Evolutionary conservation across 2,329 filamentous ascomycete species (phyloP), one percentile per base, ranked within the genome.

Genomic region (Epichloe bromicola): DNA sequence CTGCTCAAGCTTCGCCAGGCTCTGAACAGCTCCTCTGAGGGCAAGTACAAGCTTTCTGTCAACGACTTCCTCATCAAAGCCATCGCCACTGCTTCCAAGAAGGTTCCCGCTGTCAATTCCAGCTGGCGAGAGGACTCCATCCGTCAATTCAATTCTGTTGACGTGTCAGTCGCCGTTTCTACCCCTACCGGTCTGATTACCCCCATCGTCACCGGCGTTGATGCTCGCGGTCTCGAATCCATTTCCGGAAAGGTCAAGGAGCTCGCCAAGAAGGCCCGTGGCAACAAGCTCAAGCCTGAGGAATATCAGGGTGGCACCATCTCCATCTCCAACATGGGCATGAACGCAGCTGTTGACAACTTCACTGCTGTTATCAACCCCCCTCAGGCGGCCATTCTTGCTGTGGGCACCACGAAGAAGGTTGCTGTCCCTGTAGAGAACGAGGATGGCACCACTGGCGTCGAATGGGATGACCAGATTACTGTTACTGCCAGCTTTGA

Each of bases 261-360:
- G 65, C 86, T 98, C 51, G 90, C 90, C 67, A 95, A 95, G 82
- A 88, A 88, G 68, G 93, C 93, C 56, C 83, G 89, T 55, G 93
- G 97, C 61, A 87, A 88, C 74, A 98, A 97, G 83, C 86, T 98
- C 63, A 97, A 97, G 85, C 93, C 93, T 46, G 91, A 98, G 71
- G 90, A 98, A 74, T 98, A 95, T 82, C 91, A 96, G 78, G 93
- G 93, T 51, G 93, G 93, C 68, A 95, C 88, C 68, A 95, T 98
- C 74, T 96, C 91, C 70, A 97, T 98, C 73, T 95, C 88, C 74
- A 98, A 98, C 82, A 95, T 98, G 93, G 93, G 93, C 71, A 98
- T 98, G 93, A 98, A 98, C 80, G 66, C 83, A 46, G 91, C 93
- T 48, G 85, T 98, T 56, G 90, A 97, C 73, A 82, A 90, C 68